Evolutionary conservation across 148 eudicot genomes (phyloP), one percentile per base, ranked within the genome.

Genomic region (Gaultheria prostrata): DNA sequence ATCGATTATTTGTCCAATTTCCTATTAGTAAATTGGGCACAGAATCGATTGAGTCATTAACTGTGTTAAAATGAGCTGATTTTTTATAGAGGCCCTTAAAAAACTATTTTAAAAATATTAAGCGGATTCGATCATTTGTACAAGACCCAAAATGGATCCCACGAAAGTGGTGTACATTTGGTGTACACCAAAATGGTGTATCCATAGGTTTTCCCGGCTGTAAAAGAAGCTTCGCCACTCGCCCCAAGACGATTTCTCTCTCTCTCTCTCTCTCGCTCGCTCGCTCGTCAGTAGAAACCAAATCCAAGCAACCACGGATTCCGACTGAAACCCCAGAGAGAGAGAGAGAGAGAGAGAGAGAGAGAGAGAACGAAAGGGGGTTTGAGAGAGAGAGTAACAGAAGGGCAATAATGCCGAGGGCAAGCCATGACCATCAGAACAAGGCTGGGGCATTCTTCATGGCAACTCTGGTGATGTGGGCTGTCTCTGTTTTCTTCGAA

Each of bases 401-500:
- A 43, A 17, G 17, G 9, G 51, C 24, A 74, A 84, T 78, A 88
- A 84, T 78, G 89, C 73, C 73, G 63, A 81, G 85, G 80, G 74
- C 82, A 6, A 46, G 51, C 10, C 70, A 49, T 15, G 72, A 79
- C 18, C 46, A 84, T 82, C 71, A 79, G 20, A 89, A 73, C 82
- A 92, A 85, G 32, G 90, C 89, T 0, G 90, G 87, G 69, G 76
- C 53, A 0, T 89, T 95, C 81, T 96, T 94, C 85, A 80, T 81
- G 84, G 93, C 92, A 0, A 90, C 98, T 53, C 83, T 96, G 67
- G 86, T 93, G 59, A 86, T 94, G 76, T 96, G 98, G 98, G 83
- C 80, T 7, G 70, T 90, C 20, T 94, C 94, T 39, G 89, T 96
- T n/a, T 82, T 87, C 24, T 94, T 89, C 80, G 92, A 96, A 76